Evolutionary conservation across 495 filamentous ascomycete species (phyloP), one percentile per base, ranked within the genome.

Genomic region (Daldinia concentrica): DNA sequence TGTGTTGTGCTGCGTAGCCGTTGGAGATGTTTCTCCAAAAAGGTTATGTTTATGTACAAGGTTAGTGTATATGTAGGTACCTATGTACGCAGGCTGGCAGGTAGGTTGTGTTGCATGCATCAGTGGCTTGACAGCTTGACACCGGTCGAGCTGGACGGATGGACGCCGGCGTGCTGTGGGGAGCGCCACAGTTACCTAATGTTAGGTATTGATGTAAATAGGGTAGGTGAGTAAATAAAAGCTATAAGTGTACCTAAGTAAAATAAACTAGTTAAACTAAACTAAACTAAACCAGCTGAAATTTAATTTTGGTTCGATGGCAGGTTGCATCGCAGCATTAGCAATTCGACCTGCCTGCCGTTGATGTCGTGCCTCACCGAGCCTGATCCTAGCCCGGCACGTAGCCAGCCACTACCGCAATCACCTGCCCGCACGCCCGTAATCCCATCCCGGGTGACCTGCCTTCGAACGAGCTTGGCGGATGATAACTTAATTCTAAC

Each of bases 401-500:
- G 29, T 30, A 32, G 29, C 37, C 39, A 43, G 15, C 14, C 39
- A n/a, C 39, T 43, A 43, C 17, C 41, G 41, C 41, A 9, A 59
- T 72, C 63, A 67, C 63, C 69, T 72, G 69, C 63, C 2, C 14
- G 22, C 6, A 54, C 60, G 54, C 22, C 17, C n/a, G 0, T 45
- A 17, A 7, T 48, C 43, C 24, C 8, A 7, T 48, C 17, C 54
- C 69, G 39, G 58, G 34, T 72, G 69, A 72, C 69, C 50, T 30
- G 27, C 52, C 69, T 58, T n/a, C 12, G 32, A 12, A 36, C 41
- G 55, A 27, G 8, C 26, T 7, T 52, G 19, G 36, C 58, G 22
- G 39, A 30, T 64, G 48, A 72, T 67, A 72, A 72, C 69, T 52
- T 72, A 72, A 72, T 58, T 63, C 64, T 9, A 60, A 72, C 66